These are phyloP conservation scores for Kalanchoe fedtschenkoi DNA, from an alignment of 164 flowering plant species.

Conservation along the genomic window DNA sequence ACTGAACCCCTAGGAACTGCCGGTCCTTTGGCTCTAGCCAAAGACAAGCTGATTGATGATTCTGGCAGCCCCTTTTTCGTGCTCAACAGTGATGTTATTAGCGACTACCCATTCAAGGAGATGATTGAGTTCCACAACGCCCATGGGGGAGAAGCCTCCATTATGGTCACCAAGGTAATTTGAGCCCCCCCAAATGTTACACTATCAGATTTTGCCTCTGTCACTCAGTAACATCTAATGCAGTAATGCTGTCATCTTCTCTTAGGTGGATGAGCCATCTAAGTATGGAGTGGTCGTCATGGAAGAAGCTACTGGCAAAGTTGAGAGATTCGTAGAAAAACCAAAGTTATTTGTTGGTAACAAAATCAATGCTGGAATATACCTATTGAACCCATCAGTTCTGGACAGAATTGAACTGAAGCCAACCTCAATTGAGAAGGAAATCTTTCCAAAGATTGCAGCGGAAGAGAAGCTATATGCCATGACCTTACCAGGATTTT, in stretches of 20 bases:
- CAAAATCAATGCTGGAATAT: constrained; percentile 98
- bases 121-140: constrained; percentile 94
- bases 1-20: constrained; percentile 98
- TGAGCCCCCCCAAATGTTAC: constrained; percentile 15
- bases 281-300: constrained; percentile 93
- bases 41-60: constrained; percentile 74
- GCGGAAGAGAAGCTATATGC: constrained; percentile 71
- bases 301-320: constrained; percentile 85
- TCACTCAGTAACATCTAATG: background rate
- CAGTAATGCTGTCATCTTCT: background rate
- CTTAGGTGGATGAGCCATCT: constrained; percentile 94
- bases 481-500: constrained; percentile 94
- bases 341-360: constrained; percentile 94
- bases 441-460: constrained; percentile 85
- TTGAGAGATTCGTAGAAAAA: constrained; percentile 86
- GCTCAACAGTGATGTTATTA: constrained; percentile 95
- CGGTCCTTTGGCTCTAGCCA: constrained; percentile 93
- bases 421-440: constrained; percentile 95
- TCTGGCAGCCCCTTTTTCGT: constrained; percentile 94
- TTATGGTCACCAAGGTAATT: constrained; percentile 94
- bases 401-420: constrained; percentile 71
- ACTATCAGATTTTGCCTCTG: background rate
- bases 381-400: constrained; percentile 82
- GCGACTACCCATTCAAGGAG: constrained; percentile 85
- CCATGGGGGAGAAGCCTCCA: constrained; percentile 97